Percentiles rank a stretch among this genome's conserved stretches.
Evolutionary conservation across 2,329 filamentous ascomycete species (phyloP).

Genomic region (Lasiodiplodia sp.): DNA sequence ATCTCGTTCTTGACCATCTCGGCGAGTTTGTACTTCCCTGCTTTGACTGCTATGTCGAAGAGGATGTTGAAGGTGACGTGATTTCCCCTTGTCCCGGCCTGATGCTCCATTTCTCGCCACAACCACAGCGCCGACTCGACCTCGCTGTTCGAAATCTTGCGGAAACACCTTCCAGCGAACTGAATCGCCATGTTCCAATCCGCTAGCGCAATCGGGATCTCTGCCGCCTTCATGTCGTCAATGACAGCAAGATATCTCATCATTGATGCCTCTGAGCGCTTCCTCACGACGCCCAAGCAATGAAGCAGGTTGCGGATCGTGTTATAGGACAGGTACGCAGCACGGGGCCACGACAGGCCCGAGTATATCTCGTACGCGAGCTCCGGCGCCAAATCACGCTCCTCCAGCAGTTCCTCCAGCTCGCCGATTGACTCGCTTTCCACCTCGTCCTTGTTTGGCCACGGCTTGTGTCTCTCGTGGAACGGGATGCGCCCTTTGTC

Average conservation of each 20-base stretch:
- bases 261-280: slow-evolving; percentile 69
- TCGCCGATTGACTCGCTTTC: slow-evolving; percentile 45
- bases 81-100: slow-evolving; percentile 69
- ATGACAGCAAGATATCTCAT: slow-evolving; percentile 83
- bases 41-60: slow-evolving; percentile 86
- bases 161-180: slow-evolving; percentile 76
- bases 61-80: slow-evolving; percentile 92
- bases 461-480: slow-evolving; percentile 39
- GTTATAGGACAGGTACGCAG: slow-evolving; percentile 56
- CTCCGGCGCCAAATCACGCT: slow-evolving; percentile 52
- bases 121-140: slow-evolving; percentile 74
- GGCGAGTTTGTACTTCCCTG: slow-evolving; percentile 81
- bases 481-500: neutral
- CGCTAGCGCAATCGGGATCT: slow-evolving; percentile 68
- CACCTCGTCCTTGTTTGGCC: slow-evolving; percentile 44
- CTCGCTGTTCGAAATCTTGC: slow-evolving; percentile 64
- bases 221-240: slow-evolving; percentile 79
- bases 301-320: slow-evolving; percentile 71
- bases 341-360: slow-evolving; percentile 60
- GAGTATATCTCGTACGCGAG: slow-evolving; percentile 62
- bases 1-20: slow-evolving; percentile 88
- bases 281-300: slow-evolving; percentile 69
- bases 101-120: slow-evolving; percentile 89
- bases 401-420: slow-evolving; percentile 49
- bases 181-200: slow-evolving; percentile 89